These are phyloP conservation scores for Quercus lobata DNA, from an alignment of 331 rosid species.

Conservation along the genomic window DNA sequence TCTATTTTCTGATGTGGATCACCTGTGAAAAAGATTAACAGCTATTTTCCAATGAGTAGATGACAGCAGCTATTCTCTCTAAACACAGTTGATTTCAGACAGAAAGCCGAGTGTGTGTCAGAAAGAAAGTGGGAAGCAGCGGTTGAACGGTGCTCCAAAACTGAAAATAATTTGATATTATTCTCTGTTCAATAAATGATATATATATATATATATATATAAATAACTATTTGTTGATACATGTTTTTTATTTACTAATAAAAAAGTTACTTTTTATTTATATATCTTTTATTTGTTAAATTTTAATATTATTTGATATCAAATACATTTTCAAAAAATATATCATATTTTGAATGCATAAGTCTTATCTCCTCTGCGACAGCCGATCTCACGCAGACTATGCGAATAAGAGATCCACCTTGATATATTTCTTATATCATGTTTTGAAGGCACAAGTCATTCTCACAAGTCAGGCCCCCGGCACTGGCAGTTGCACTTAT, in stretches of 20 bases:
- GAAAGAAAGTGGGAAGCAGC: neutral
- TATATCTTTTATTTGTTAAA: accelerated
- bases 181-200: too few relatives aligned
- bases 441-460: too few relatives aligned
- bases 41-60: neutral
- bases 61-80: neutral
- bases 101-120: neutral
- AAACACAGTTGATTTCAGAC: neutral
- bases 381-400: too few relatives aligned
- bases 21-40: neutral
- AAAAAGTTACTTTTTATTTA: accelerated
- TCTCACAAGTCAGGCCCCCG: too few relatives aligned
- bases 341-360: accelerated
- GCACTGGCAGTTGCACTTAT: too few relatives aligned
- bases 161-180: neutral
- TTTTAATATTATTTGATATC: accelerated
- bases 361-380: accelerated
- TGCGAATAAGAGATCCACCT: too few relatives aligned
- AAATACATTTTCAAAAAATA: too few relatives aligned
- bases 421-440: too few relatives aligned
- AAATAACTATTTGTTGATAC: accelerated
- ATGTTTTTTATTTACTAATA: too few relatives aligned
- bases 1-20: neutral
- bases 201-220: too few relatives aligned
- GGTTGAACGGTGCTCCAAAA: neutral